These are phyloP conservation scores for Mallotus repandus DNA, from an alignment of 441 rosid genomes.

Conservation along the genomic window DNA sequence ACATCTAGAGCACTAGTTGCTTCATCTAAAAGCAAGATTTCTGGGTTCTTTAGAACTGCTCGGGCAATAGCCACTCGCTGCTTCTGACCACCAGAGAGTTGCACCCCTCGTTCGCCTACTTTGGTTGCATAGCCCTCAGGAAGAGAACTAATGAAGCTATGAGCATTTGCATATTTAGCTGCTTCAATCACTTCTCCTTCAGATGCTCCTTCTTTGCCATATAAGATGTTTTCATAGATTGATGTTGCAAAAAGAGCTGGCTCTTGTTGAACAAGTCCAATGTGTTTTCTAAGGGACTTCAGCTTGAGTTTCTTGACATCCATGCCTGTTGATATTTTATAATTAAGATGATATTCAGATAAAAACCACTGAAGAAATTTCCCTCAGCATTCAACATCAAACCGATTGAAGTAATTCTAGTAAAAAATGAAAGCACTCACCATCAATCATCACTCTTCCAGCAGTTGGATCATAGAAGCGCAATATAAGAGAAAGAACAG, in stretches of 20 bases:
- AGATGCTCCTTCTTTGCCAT: constrained; percentile 78
- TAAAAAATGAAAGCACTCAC: constrained; percentile 36
- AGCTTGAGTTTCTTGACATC: constrained; percentile 66
- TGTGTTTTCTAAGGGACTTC: constrained; percentile 70
- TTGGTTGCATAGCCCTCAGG: constrained; percentile 80
- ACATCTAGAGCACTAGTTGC: constrained; percentile 86
- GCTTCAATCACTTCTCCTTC: constrained; percentile 79
- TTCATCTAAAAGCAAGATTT: constrained; percentile 77
- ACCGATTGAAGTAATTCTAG: neutral
- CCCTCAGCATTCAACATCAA: too few species aligned
- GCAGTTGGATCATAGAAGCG: constrained; percentile 80
- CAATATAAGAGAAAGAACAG: constrained; percentile 75
- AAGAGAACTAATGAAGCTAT: constrained; percentile 70
- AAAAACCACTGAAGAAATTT: too few species aligned
- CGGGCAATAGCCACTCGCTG: constrained; percentile 89
- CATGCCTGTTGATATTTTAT: constrained; percentile 42
- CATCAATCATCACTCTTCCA: constrained; percentile 81
- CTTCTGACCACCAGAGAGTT: constrained; percentile 84
- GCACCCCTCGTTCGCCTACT: constrained; percentile 92
- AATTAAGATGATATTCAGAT: neutral
- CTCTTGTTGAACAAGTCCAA: constrained; percentile 88
- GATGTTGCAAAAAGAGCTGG: constrained; percentile 90
- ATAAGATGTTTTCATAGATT: constrained; percentile 76
- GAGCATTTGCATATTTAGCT: constrained; percentile 82
- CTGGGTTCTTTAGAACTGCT: constrained; percentile 84